Evolutionary conservation across 1,139 yeast genomes (phyloP).

Genomic region (Lodderomyces margitis): DNA sequence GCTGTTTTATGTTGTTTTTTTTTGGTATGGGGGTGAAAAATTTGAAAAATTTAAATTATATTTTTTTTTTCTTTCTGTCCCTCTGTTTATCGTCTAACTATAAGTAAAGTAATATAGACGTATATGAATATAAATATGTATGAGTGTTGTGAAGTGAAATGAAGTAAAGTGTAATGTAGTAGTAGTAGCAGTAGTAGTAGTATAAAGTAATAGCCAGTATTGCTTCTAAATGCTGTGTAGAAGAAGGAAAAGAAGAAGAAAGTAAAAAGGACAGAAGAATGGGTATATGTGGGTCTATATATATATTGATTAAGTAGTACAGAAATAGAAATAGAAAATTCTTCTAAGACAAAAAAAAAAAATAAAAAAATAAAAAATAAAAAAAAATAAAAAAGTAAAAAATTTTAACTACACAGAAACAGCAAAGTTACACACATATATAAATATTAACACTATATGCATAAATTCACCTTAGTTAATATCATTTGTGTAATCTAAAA

Average conservation of each 20-base stretch:
- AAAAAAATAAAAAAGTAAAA: not conserved
- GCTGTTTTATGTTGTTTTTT: not conserved
- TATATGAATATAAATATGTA: not conserved
- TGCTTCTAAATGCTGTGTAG: not conserved
- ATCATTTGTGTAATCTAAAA: too few species aligned
- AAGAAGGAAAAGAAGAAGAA: not conserved
- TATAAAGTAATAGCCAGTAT: conserved; percentile 1
- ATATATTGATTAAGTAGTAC: not conserved
- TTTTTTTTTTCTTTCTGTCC: too few species aligned
- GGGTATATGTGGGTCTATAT: not conserved
- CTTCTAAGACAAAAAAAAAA: not conserved
- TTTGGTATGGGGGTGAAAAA: conserved; percentile 2
- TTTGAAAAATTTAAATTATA: not conserved
- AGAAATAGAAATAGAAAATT: not conserved
- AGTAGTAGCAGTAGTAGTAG: too few species aligned
- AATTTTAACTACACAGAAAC: not conserved
- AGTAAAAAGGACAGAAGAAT: not conserved
- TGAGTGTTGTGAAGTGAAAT: not conserved
- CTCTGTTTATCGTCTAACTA: not conserved
- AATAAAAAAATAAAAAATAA: not conserved
- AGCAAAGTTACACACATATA: not conserved
- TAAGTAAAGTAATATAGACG: not conserved
- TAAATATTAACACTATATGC: too few species aligned
- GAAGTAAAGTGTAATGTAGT: too few species aligned
- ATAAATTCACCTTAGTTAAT: too few species aligned